Base-by-base conservation (phyloP, 192 early-diverging fungal species). In the Backusella tarrabulga region DNA sequence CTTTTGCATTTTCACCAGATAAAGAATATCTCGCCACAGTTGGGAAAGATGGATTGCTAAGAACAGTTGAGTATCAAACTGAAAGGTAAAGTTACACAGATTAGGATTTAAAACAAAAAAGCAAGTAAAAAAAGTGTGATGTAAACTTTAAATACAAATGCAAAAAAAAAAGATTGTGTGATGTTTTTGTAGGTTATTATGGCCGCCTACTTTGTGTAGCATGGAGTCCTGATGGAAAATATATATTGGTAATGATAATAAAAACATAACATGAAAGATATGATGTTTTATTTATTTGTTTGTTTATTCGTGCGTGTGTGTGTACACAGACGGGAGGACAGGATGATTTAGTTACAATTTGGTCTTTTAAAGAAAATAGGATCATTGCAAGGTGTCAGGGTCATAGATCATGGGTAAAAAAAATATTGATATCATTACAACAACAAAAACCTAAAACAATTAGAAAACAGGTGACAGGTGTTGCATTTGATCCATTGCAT, bases 261-360 rank as follows among this genome's bases (percentile, higher is more conserved):
- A 36, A 56, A 32, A 38, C 34, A 73, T 1, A 21, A 60, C 12
- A 60, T 60, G 56, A 60, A 60, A 26, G 46, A 19, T 4, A 19
- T 50, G 46, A 50, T 46, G 9, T 26, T 41, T 46, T 42, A 21
- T 19, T 41, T 36, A 36, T 42, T 15, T 72, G 11, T 56, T 56
- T 56, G 7, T n/a, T 6, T n/a, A 0, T 56, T 1, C 4, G 19
- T 54, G 17, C 6, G 4, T 23, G 2, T 56, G 52, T 35, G 46
- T 66, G 14, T 34, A 14, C 14, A 46, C 73, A 88, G 79, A 90
- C 93, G 3, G 96, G 97, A 29, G 95, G 96, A 11, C 95, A 99
- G 76, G 97, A 99, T 83, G 96, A 99, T 78, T 76, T 97, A 14
- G 84, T 99, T 12, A 93, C 93, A 0, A 89, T 99, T 17, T 98